Conservation (phyloP, 2,329 filamentous ascomycete genomes). For the Alternaria brassicicola region DNA sequence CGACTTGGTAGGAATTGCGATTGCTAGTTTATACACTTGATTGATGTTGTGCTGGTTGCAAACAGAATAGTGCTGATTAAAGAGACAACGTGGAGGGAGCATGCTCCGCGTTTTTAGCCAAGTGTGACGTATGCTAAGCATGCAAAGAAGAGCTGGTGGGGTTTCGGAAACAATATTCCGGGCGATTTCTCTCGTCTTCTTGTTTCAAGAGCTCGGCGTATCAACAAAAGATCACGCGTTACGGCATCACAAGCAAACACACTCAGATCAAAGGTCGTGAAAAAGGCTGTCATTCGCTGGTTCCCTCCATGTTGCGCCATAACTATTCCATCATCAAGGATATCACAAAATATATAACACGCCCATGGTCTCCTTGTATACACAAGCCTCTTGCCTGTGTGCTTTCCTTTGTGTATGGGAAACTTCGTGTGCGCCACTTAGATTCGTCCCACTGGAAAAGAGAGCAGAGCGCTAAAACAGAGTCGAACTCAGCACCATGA, state of each 20-base stretch:
- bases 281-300: conserved; percentile 15
- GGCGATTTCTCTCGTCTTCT: not conserved
- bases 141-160: not conserved
- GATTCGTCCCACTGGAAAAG: not conserved
- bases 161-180: not conserved
- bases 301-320: not conserved
- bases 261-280: not conserved
- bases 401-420: not conserved
- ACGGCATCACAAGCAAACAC: not conserved
- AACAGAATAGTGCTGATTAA: not conserved
- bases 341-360: conserved; percentile 14
- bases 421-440: not conserved
- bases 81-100: not conserved
- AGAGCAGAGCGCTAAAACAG: not conserved
- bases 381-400: conserved; percentile 10
- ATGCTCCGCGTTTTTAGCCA: not conserved
- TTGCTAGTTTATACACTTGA: too few relatives aligned
- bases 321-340: conserved; percentile 14
- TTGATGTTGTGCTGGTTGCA: not conserved
- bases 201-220: too few relatives aligned
- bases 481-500: conserved; percentile 4
- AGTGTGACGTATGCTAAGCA: conserved; percentile 18
- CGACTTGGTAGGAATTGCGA: too few relatives aligned
- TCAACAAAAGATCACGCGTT: not conserved
- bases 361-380: conserved; percentile 13